These are phyloP conservation scores for Colletotrichum brevisporum DNA, from an alignment of 2,329 filamentous ascomycete genomes.

Conservation along the genomic window DNA sequence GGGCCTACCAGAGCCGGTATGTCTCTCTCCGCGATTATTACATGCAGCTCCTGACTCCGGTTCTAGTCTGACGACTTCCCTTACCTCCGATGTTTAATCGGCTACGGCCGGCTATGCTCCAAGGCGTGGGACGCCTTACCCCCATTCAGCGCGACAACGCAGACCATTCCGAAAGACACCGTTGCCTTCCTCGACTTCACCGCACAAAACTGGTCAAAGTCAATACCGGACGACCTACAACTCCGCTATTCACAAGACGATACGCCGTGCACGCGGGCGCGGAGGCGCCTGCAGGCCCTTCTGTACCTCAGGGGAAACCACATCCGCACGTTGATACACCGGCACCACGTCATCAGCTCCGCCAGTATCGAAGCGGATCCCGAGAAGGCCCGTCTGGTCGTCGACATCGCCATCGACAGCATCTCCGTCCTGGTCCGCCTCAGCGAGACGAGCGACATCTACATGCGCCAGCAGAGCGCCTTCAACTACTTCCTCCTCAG, in stretches of 20 bases:
- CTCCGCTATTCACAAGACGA: conserved; percentile 54
- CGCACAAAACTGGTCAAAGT: conserved; percentile 61
- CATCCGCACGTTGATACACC: conserved; percentile 59
- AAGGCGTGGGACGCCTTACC: conserved; percentile 62
- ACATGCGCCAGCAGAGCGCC: conserved; percentile 54
- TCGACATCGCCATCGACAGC: conserved; percentile 52
- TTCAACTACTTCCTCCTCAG: conserved; percentile 59
- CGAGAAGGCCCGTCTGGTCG: conserved; percentile 54
- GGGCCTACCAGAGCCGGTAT: conserved; percentile 59
- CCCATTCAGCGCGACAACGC: conserved; percentile 48
- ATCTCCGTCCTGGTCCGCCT: conserved; percentile 55
- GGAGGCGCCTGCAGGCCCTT: conserved; percentile 57
- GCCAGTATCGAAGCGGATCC: conserved; percentile 53
- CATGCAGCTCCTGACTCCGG: not conserved
- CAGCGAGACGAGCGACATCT: conserved; percentile 53
- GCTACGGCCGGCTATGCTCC: conserved; percentile 60
- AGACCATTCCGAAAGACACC: conserved; percentile 54
- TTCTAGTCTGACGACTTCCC: conserved; percentile 49
- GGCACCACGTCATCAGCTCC: conserved; percentile 57
- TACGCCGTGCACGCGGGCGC: conserved; percentile 49
- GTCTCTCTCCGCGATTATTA: not conserved
- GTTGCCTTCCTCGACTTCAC: conserved; percentile 57
- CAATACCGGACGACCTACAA: conserved; percentile 57
- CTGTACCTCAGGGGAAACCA: conserved; percentile 62
- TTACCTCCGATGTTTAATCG: conserved; percentile 63